A percentile compares a stretch with the other conserved stretches of the same genome.
Conservation (phyloP, 495 filamentous ascomycete species). For the Lasiosphaeris hirsuta region DNA sequence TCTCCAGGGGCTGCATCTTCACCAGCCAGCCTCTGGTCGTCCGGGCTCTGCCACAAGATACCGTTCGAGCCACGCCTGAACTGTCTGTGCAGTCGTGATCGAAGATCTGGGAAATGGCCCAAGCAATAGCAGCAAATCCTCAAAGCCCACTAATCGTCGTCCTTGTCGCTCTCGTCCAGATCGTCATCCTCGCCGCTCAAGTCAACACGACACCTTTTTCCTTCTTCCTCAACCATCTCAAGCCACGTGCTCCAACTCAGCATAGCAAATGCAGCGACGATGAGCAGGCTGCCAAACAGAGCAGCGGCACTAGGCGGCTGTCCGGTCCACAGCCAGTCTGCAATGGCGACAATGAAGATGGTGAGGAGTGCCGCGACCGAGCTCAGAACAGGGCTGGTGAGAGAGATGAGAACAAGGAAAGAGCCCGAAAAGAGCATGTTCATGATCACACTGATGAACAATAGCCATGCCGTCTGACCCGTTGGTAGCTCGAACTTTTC, state of each 20-base stretch:
- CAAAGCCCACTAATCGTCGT: not conserved
- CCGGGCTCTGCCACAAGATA: too few species aligned
- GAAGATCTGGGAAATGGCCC: too few species aligned
- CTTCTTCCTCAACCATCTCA: constrained; percentile 83
- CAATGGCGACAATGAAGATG: constrained; percentile 91
- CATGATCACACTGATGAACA: constrained; percentile 73
- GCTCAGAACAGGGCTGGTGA: constrained; percentile 88
- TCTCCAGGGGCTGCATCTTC: too few species aligned
- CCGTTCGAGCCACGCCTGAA: too few species aligned
- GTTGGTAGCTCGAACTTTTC: constrained; percentile 81
- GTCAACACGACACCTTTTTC: constrained; percentile 43
- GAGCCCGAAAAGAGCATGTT: constrained; percentile 91
- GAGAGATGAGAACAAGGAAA: constrained; percentile 85
- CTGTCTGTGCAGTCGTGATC: too few species aligned
- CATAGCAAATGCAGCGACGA: constrained; percentile 79
- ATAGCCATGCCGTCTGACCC: constrained; percentile 71
- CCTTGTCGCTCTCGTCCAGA: constrained; percentile 10
- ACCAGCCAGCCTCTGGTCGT: too few species aligned
- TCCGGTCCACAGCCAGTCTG: constrained; percentile 81
- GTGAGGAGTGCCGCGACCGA: constrained; percentile 90
- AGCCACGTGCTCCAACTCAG: constrained; percentile 87
- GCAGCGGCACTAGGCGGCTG: constrained; percentile 68
- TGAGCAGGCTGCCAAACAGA: constrained; percentile 77
- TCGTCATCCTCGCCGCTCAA: constrained; percentile 21
- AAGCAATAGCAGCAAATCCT: too few species aligned